Conservation (phyloP, 2,329 filamentous ascomycete species). For the Parascedosporium putredinis region DNA sequence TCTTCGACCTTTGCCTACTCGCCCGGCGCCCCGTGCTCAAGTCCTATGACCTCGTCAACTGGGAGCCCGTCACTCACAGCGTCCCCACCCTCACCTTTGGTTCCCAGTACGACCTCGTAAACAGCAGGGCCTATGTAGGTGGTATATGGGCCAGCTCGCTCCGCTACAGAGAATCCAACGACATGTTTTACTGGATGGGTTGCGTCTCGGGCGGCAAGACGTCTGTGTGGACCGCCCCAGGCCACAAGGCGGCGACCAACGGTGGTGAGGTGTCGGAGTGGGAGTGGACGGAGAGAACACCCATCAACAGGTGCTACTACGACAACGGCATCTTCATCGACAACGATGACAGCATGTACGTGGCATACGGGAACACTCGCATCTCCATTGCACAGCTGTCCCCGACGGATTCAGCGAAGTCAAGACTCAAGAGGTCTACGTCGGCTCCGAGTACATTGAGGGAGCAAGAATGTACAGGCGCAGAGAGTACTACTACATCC, state of each 20-base stretch:
- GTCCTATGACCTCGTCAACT: conserved; percentile 44
- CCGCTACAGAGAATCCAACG: conserved; percentile 36
- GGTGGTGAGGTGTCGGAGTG: conserved; percentile 28
- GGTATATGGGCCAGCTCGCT: conserved; percentile 33
- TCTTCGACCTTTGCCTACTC: conserved; percentile 47
- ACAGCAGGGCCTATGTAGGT: conserved; percentile 1
- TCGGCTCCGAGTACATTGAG: conserved; percentile 25
- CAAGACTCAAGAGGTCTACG: conserved; percentile 32
- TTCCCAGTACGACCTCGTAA: conserved; percentile 2
- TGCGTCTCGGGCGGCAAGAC: conserved; percentile 40
- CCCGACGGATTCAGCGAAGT: conserved; percentile 30
- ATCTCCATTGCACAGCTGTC: conserved; percentile 41
- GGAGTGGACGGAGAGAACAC: conserved; percentile 13
- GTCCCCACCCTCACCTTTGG: conserved; percentile 25
- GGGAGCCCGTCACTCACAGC: conserved; percentile 34
- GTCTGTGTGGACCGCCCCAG: conserved; percentile 39
- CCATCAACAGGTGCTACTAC: conserved; percentile 37
- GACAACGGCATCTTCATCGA: conserved; percentile 48
- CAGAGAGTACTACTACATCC: conserved; percentile 45
- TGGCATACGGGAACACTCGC: conserved; percentile 39
- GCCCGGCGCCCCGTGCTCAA: conserved; percentile 43
- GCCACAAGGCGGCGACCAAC: conserved; percentile 21
- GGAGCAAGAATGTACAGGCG: conserved; percentile 47
- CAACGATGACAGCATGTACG: conserved; percentile 48
- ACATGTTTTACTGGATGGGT: conserved; percentile 46